Evolutionary conservation across 2,329 filamentous ascomycete genomes (phyloP), one percentile per base, ranked within the genome.

Genomic region (Xylariaceae sp.): DNA sequence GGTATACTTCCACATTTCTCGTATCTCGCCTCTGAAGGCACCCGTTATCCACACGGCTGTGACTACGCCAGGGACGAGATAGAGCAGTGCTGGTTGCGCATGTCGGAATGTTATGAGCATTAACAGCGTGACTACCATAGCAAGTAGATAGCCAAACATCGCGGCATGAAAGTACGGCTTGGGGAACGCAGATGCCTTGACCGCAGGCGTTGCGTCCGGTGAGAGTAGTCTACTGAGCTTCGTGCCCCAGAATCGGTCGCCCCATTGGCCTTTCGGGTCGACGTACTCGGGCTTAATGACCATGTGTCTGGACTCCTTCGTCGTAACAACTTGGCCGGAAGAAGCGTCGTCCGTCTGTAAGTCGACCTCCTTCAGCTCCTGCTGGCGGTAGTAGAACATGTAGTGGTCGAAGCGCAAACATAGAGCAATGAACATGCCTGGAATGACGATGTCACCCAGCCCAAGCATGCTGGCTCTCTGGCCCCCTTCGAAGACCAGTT

Each of bases 381-480:
- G 81, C 69, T 89, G 86, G 45, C 80, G 80, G 41, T 88, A 79
- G 71, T 97, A 97, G 76, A 89, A 86, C 56, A 91, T 80, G 76
- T 90, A 94, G 6, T 96, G 80, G 71, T 99, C 93, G 67, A 96
- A 96, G n/a, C 93, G 86, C 23, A 99, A 79, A 1, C 92, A 90
- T 48, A 97, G 82, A 1, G 85, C 90, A 63, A 97, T 88, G 75
- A 97, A 87, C 69, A 97, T 91, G 7, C 93, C 94, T 0, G 93
- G 93, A 2, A 99, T 80, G 1, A 96, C 89, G 59, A 99, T 89
- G 70, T 99, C 93, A n/a, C 93, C 93, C 0, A 97, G 81, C 0
- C 93, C 93, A 6, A 99, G 85, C 82, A 97, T 96, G 56, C 90
- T 84, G 34, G 78, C 76, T 23, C 87, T 86, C n/a, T 82, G 81